These are phyloP conservation scores for Brassica cretica DNA, from an alignment of 345 rosid species.

Conservation along the genomic window DNA sequence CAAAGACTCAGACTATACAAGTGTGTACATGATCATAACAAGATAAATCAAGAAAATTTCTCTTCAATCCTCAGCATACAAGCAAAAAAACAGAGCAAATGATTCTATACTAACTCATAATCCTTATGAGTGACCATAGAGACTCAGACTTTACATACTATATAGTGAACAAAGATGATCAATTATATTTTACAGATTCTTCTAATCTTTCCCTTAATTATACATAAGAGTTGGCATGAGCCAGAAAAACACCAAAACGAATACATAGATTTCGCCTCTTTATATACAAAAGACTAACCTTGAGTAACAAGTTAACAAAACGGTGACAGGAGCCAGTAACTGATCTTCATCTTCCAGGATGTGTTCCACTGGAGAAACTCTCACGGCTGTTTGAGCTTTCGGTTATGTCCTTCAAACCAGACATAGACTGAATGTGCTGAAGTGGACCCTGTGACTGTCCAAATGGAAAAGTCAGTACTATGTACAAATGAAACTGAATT, in stretches of 20 bases:
- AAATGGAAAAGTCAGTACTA: neutral
- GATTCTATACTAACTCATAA: neutral
- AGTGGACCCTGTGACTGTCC: constrained; percentile 40
- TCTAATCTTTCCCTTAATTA: no score
- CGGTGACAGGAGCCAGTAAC: no score
- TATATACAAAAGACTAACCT: no score
- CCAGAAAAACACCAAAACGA: no score
- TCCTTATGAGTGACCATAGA: neutral
- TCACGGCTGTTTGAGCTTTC: constrained; percentile 23
- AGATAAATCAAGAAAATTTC: no score
- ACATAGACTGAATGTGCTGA: constrained; percentile 36
- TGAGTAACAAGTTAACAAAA: no score
- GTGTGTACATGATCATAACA: no score
- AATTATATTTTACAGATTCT: no score
- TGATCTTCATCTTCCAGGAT: neutral
- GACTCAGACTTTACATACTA: neutral
- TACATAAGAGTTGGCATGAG: no score
- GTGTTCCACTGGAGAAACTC: constrained; percentile 29
- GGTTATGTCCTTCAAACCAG: constrained; percentile 50
- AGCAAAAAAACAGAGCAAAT: neutral
- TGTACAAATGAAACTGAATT: neutral
- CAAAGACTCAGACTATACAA: no score
- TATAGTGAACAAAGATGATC: no score
- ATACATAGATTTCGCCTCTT: no score
- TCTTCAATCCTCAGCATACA: constrained; percentile 6